phyloP scores from a whole-genome alignment of 768 basidiomycete genomes.

The Mycena chlorophos region DNA sequence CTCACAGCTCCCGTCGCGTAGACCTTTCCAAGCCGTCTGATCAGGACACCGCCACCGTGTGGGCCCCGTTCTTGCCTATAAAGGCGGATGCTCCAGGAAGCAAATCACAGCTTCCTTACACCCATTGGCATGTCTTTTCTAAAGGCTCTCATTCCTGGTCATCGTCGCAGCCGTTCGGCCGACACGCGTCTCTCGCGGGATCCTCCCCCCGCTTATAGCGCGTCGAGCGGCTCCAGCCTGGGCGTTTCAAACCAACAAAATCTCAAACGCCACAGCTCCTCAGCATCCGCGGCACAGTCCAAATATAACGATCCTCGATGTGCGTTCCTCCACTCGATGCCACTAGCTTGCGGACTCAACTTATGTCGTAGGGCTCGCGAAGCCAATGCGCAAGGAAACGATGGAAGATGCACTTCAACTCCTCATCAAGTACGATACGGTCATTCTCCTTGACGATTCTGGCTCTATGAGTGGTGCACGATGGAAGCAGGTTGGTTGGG shows the following conservation, averaged over 20 bases:
- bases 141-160: neutral
- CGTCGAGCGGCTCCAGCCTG: conserved; percentile 2
- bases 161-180: conserved; percentile 2
- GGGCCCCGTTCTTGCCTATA: too few relatives aligned
- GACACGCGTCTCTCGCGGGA: neutral
- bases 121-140: neutral
- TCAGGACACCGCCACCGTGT: too few relatives aligned
- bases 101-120: neutral
- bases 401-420: neutral
- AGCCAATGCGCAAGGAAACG: neutral
- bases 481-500: conserved; percentile 40
- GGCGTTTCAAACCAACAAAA: too few relatives aligned
- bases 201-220: neutral
- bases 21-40: too few relatives aligned
- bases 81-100: too few relatives aligned
- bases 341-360: neutral
- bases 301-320: neutral
- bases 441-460: conserved; percentile 50
- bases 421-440: conserved; percentile 39
- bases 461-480: conserved; percentile 41
- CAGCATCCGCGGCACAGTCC: neutral
- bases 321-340: neutral
- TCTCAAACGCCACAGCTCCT: neutral
- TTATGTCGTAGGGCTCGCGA: neutral
- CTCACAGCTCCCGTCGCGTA: too few relatives aligned